Evolutionary conservation across 768 basidiomycete species (phyloP), one percentile per base, ranked within the genome.

Genomic region (Zangia roseola): DNA sequence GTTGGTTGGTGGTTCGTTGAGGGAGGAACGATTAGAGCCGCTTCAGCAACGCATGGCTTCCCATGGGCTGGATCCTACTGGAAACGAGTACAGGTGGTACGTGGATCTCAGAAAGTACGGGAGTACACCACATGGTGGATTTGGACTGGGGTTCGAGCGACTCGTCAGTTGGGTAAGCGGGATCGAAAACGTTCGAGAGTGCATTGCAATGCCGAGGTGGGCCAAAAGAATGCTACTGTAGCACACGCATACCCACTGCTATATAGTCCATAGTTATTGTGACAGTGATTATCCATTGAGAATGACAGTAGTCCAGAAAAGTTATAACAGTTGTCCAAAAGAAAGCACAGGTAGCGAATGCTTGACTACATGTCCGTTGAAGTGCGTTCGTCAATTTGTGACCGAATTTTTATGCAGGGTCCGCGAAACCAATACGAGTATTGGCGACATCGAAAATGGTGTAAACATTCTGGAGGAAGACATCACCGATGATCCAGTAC

Each of bases 61-160:
- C 26, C 68, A 74, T 36, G 78, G 76, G 14, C 64, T 83, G 55
- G 70, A 77, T 40, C 64, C 66, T 40, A 62, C 61, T 10, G 70
- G 68, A 34, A 70, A 64, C 17, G 71, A 70, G 24, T 77, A 76
- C 45, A 64, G 67, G 37, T 91, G 88, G 89, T 99, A 99, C 68
- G 52, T 84, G 43, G 93, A 97, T 57, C 64, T 97, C 55, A 74
- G 95, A 50, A 76, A 76, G 59, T 94, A 80, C 58, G 97, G 97
- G 10, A 86, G 86, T 16, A 86, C 90, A 17, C 89, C 92, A 3
- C 95, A 97, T 68, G 94, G 90, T 14, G 97, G 97, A 14, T 98
- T 93, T 69, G 97, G 97, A 6, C 76, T 98, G 74, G 97, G 97
- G 2, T 97, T 95, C 60, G 97, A 99, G 68, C 74, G 97, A 52